Evolutionary conservation across 169 alveolate species (phyloP).

Genomic region (Plasmodium knowlesi): DNA sequence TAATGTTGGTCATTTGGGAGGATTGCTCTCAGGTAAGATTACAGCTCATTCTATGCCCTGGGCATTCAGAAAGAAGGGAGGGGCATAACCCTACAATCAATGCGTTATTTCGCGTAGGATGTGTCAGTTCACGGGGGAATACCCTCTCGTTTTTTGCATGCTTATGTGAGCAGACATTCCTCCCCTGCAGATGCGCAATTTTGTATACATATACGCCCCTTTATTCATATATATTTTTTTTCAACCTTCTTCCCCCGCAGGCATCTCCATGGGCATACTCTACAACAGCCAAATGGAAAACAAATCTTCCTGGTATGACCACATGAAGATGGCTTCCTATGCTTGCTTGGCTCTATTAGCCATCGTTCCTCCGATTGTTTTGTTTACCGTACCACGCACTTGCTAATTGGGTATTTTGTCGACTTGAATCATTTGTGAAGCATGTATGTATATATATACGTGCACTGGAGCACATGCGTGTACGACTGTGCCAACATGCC

Average conservation of each 20-base stretch:
- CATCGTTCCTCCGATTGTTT: constrained; percentile 40
- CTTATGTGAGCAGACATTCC: background rate
- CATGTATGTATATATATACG: background rate
- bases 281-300: constrained; percentile 80
- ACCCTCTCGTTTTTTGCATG: background rate
- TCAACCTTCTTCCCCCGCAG: constrained; percentile 41
- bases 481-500: background rate
- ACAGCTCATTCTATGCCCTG: background rate
- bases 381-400: constrained; percentile 36
- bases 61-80: background rate
- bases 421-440: background rate
- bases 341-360: constrained; percentile 30
- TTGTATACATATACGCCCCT: background rate
- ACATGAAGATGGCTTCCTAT: constrained; percentile 63
- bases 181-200: background rate
- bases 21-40: constrained; percentile 81
- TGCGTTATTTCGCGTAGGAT: background rate
- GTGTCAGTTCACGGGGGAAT: background rate
- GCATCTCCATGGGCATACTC: constrained; percentile 82
- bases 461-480: background rate
- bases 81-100: background rate
- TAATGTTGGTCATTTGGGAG: constrained; percentile 89
- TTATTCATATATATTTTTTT: background rate
- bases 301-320: constrained; percentile 84
- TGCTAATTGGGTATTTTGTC: constrained; percentile 10